Evolutionary conservation across 164 flowering plant species (phyloP), one percentile per base, ranked within the genome.

Genomic region (Kalanchoe fedtschenkoi): DNA sequence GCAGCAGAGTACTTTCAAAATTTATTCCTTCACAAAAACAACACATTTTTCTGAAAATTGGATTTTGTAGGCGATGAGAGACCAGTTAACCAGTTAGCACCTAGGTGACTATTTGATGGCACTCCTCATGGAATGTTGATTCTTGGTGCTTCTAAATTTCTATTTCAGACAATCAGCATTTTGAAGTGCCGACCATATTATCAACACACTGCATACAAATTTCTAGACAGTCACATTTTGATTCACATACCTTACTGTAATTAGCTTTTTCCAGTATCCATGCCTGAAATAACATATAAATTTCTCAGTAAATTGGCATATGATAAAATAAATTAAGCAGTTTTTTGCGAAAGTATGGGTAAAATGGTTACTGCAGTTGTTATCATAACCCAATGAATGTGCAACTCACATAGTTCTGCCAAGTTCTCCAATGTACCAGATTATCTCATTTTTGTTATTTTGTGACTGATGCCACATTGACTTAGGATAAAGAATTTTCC

Each of bases 231-330:
- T 47, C 29, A 34, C 42, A 39, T 39, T 33, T 15, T 62, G 63
- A 51, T 51, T 51, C 41, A 59, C 60, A 22, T 82, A 90, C 96
- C 96, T 88, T 76, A 61, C 88, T 80, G 68, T 91, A 87, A 55
- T 81, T 87, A 62, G 85, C 89, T 74, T 70, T 72, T 68, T 91
- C 97, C 62, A 88, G 70, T 62, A 76, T 33, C 91, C 86, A 81
- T 43, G 90, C 65, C 97, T 91, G 90, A 62, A 79, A 69, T 16
- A 29, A 66, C 3, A 68, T 16, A 7, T n/a, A 66, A 63, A 41
- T 46, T 24, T 57, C 38, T 58, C 29, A 53, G 32, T 53, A 26
- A 8, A 3, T 58, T 32, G 39, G 35, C 60, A 30, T 57, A 30
- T 47, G 24, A 57, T 29, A 3, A 15, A 19, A 19, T 8, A 32